Evolutionary conservation across 192 early-diverging fungal genomes (phyloP).

Genomic region (Obelidium mucronatum): DNA sequence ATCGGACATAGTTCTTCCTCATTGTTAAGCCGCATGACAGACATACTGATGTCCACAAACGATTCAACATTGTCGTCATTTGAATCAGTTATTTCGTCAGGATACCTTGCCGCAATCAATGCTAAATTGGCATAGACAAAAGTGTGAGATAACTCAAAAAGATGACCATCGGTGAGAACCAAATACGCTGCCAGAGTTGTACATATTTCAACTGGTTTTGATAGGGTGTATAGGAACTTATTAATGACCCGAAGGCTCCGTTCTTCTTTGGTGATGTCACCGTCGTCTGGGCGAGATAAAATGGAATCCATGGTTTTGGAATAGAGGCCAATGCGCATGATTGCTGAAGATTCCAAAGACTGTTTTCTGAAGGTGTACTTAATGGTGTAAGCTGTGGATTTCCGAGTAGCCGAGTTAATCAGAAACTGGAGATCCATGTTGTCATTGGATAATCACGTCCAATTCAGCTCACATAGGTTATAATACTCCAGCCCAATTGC

Average conservation of each 20-base stretch:
- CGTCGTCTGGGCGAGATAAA: not conserved
- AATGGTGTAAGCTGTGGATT: too few relatives aligned
- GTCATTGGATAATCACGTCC: not conserved
- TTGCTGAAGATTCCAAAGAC: not conserved
- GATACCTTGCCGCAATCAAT: not conserved
- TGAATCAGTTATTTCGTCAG: not conserved
- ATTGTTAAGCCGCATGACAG: not conserved
- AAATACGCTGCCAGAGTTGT: constrained; percentile 6
- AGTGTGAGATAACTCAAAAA: not conserved
- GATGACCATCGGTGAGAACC: not conserved
- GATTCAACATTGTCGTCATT: not conserved
- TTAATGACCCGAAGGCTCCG: not conserved
- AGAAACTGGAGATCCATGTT: not conserved
- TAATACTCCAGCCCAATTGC: not conserved
- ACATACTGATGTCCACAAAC: not conserved
- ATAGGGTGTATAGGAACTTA: too few relatives aligned
- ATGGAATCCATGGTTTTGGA: not conserved
- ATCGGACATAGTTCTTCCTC: not conserved
- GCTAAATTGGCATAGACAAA: constrained; percentile 2
- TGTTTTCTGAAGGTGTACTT: too few relatives aligned
- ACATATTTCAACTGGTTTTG: too few relatives aligned
- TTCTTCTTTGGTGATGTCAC: not conserved
- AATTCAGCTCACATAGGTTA: too few relatives aligned
- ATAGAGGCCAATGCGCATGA: not conserved
- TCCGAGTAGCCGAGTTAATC: not conserved